Base-by-base conservation (phyloP, 768 basidiomycete genomes). In the Tremella yokohamensis region DNA sequence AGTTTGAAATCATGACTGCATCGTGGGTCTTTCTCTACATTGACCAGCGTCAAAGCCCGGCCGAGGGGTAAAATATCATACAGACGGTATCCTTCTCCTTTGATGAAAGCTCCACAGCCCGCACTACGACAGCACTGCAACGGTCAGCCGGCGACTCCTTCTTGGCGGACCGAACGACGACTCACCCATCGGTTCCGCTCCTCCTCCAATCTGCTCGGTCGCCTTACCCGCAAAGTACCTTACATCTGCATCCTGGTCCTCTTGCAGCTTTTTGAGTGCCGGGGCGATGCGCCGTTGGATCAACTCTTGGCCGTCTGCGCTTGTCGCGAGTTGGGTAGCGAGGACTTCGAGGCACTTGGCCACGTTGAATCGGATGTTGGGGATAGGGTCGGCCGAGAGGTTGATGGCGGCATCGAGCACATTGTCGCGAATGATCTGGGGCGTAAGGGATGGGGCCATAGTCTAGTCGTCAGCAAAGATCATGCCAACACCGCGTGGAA, bases 281-380 rank as follows among this genome's bases (percentile, higher is more conserved):
- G 93, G 90, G 15, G 87, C 76, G 57, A 97, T 82, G 75, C 84
- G 85, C 62, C 85, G 81, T 63, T 82, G 81, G 22, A 88, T 81
- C 59, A 98, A 83, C 61, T 87, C 83, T 52, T 80, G 83, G 7
- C 94, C 96, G 54, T 89, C 87, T 16, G 78, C 74, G 18, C 75
- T 68, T 4, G 60, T 42, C 11, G 83, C 84, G 64, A 89, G 86
- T 0, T 87, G 83, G 15, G 79, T 79, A 1, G 89, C 89, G 66
- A 97, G 82, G 13, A 90, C 85, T 79, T 98, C 94, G 66, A 98
- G 80, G 24, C 89, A 87, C 77, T 97, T 98, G 22, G 93, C 88
- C 25, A 98, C 93, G 75, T 98, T 98, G 82, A 99, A 99, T 38
- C 96, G 89, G 76, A 99, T 98, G 78, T 99, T 99, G 54, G 96